phyloP scores from a whole-genome alignment of 257 asterid species.

The Cinchona pubescens region DNA sequence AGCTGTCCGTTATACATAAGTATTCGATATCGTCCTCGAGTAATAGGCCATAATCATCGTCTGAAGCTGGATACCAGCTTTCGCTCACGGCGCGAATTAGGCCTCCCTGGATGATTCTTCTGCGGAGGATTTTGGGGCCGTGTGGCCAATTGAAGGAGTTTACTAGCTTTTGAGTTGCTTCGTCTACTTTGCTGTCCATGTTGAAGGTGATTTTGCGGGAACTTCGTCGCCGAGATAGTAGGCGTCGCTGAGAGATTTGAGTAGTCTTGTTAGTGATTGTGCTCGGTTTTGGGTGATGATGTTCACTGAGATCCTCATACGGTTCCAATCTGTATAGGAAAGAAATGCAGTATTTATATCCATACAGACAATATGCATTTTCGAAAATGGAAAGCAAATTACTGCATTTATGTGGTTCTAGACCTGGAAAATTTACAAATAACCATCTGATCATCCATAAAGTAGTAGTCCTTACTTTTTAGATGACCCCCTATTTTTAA shows the following conservation, averaged over 20 bases:
- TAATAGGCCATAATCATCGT: slow-evolving; percentile 75
- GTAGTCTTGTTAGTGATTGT: slow-evolving; percentile 61
- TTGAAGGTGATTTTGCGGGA: slow-evolving; percentile 70
- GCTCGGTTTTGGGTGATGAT: slow-evolving; percentile 83
- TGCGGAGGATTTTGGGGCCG: slow-evolving; percentile 66
- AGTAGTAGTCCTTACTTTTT: too few relatives aligned
- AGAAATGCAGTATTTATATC: neutral
- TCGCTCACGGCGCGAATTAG: slow-evolving; percentile 88
- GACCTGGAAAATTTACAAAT: too few relatives aligned
- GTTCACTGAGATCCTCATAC: slow-evolving; percentile 66
- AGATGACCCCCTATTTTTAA: too few relatives aligned
- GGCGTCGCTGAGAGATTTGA: slow-evolving; percentile 68
- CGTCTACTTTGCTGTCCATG: slow-evolving; percentile 92
- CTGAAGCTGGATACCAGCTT: slow-evolving; percentile 92
- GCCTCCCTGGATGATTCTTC: slow-evolving; percentile 94
- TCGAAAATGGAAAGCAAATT: too few relatives aligned
- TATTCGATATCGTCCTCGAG: slow-evolving; percentile 95
- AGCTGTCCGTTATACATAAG: too few relatives aligned
- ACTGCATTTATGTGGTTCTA: too few relatives aligned
- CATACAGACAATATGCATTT: too few relatives aligned
- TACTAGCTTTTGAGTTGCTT: slow-evolving; percentile 61
- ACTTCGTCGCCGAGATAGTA: slow-evolving; percentile 81
- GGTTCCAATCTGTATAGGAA: slow-evolving; percentile 70
- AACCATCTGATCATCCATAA: too few relatives aligned
- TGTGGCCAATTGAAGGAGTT: slow-evolving; percentile 76